Evolutionary conservation across 73 alveolate genomes (phyloP).

Genomic region (Tetrahymena borealis): DNA sequence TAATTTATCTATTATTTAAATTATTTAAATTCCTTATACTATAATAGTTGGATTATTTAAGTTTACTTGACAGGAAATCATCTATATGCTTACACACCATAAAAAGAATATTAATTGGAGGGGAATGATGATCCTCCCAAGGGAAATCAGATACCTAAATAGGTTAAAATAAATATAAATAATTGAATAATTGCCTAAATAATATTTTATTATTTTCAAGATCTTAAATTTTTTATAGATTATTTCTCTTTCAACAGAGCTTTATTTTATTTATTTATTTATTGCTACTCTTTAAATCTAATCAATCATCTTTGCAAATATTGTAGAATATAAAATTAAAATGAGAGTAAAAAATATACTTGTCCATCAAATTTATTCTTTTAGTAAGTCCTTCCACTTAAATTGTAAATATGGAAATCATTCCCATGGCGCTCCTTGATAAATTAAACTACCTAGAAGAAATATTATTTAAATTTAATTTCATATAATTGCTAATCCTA

Average conservation of each 20-base stretch:
- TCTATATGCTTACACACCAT: conserved; percentile 70
- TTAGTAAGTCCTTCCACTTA: conserved; percentile 12
- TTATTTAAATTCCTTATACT: conserved; percentile 6
- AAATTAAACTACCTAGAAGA: conserved; percentile 11
- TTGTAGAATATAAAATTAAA: too few species aligned
- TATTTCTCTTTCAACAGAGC: too few species aligned
- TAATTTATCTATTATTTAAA: not conserved
- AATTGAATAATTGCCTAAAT: too few species aligned
- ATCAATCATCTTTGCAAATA: too few species aligned
- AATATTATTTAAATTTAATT: not conserved
- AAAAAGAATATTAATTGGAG: conserved; percentile 72
- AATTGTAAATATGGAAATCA: conserved; percentile 18
- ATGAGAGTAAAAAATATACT: conserved; percentile 4
- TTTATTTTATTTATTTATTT: too few species aligned
- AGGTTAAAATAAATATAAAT: too few species aligned
- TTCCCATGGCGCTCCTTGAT: conserved; percentile 5
- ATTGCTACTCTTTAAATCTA: too few species aligned
- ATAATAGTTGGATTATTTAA: too few species aligned
- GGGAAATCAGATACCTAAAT: conserved; percentile 46
- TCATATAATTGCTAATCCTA: not conserved
- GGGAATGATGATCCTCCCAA: conserved; percentile 90
- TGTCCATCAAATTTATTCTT: conserved; percentile 7
- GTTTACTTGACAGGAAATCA: conserved; percentile 43
- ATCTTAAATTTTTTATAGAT: too few species aligned
- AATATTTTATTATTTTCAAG: too few species aligned